phyloP scores from a whole-genome alignment of 2,329 filamentous ascomycete species.

The Beauveria sp. region DNA sequence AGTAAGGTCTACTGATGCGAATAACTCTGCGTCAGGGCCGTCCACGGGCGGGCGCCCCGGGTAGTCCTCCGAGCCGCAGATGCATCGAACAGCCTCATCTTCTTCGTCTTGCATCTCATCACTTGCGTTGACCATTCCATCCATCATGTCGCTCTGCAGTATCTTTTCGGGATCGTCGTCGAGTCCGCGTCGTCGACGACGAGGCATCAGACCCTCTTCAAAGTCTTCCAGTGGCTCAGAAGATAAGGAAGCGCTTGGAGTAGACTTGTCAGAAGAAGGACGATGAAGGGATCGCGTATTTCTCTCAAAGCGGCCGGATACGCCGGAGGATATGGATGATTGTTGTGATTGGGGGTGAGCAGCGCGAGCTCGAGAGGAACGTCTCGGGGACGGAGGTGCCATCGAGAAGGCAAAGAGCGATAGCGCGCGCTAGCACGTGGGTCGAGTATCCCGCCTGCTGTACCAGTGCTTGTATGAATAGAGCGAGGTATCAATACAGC shows the following conservation, averaged over 20 bases:
- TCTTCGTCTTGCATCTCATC: constrained; percentile 68
- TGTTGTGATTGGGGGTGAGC: constrained; percentile 69
- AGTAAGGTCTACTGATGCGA: constrained; percentile 55
- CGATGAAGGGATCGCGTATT: constrained; percentile 66
- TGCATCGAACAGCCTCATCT: constrained; percentile 90
- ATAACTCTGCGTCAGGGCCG: constrained; percentile 48
- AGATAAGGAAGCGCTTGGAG: constrained; percentile 63
- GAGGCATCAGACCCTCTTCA: constrained; percentile 64
- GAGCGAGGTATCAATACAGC: neutral
- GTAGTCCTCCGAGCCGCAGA: constrained; percentile 92
- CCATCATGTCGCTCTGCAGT: constrained; percentile 33
- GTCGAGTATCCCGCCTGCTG: constrained; percentile 19
- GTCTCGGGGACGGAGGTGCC: constrained; percentile 65
- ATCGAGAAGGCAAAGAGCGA: constrained; percentile 30
- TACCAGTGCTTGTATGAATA: neutral
- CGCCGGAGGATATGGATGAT: constrained; percentile 72
- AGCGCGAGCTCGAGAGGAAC: constrained; percentile 83
- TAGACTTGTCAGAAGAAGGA: constrained; percentile 67
- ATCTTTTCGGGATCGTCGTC: constrained; percentile 49
- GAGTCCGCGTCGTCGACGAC: constrained; percentile 70
- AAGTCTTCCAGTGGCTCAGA: constrained; percentile 61
- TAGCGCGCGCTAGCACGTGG: constrained; percentile 10
- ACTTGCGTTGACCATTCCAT: constrained; percentile 51
- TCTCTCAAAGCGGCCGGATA: constrained; percentile 69
- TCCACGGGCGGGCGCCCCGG: constrained; percentile 69